Evolutionary conservation across 306 rosid species (phyloP), one percentile per base, ranked within the genome.

Genomic region (Malus domestica): DNA sequence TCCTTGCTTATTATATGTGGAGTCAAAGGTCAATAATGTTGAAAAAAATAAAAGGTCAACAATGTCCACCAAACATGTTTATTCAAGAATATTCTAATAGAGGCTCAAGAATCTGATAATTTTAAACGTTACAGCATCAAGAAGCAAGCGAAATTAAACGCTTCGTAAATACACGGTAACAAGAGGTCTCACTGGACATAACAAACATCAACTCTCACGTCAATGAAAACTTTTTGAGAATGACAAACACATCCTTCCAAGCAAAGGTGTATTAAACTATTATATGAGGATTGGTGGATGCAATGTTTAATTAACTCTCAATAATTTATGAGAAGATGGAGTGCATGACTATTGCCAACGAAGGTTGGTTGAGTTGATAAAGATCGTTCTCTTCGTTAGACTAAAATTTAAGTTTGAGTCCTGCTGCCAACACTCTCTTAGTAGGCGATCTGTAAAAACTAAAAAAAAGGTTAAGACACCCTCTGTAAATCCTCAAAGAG

Each of bases 311-410:
- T 51, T 23, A 51, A 51, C 25, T 72, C 46, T 40, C 40, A 72
- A 60, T 10, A 40, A 44, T 73, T 22, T 61, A 60, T 23, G 57
- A 60, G 77, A 60, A 73, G 68, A 42, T 74, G 70, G 70, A 63
- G 32, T 20, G n/a, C 22, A 29, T 29, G 70, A 3, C 20, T 18
- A 62, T 44, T 44, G 42, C 42, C 10, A 38, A 38, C 10, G 42
- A 38, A 38, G 9, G 42, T 38, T 38, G 42, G 2, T 38, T 38
- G 9, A 38, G 9, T 38, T 38, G 0, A 38, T 38, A 38, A 38
- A 0, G 9, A 38, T 38, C 10, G 42, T 38, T 38, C 2, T 38
- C 42, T 35, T 38, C 2, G 2, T 38, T 38, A 1, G 42, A 38
- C 2, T 7, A 7, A 38, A 6, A 2, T 38, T 6, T 38, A 38